Evolutionary conservation across 2,329 filamentous ascomycete genomes (phyloP), one percentile per base, ranked within the genome.

Genomic region (Neofusicoccum kwambonambiense): DNA sequence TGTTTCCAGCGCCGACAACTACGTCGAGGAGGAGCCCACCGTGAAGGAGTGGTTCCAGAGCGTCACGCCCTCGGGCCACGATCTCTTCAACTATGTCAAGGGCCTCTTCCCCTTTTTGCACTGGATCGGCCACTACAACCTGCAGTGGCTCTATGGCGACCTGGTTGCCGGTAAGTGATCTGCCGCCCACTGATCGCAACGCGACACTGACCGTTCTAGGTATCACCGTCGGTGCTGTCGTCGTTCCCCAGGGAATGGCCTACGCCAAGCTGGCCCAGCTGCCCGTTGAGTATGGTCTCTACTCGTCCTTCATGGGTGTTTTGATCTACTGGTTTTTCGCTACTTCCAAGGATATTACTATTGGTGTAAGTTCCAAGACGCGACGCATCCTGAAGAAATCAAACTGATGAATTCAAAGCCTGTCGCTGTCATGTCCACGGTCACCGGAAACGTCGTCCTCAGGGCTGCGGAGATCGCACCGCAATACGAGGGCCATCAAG

Each of bases 331-430:
- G 94, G 94, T 90, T 97, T 74, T 98, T 98, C 73, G 95, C 93
- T 39, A 99, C 95, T 0, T 97, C 94, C 13, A 99, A 98, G 76
- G 94, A 99, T 77, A 98, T 99, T 73, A 97, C 94, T 9, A 98
- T 98, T 64, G 94, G 94, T n/a, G 89, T 91, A 83, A 78, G 89
- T 85, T 62, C 13, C 27, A 7, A 49, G 31, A 7, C 22, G 3
- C 35, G 22, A 47, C 47, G 12, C 22, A 11, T 1, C 12, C 12
- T 5, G 5, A 9, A 35, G 17, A 34, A 57, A 5, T 9, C 31
- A 19, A 8, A 35, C 52, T 58, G 22, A 57, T 19, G 17, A 37
- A 15, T 22, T 19, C 44, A 68, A 39, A 92, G 88, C 94, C 94
- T 37, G 95, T 98, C 56, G 95, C 95, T 42, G 95, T 98, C 69